Base-by-base conservation (phyloP, 2,329 filamentous ascomycete species). In the Endothia cerciana region DNA sequence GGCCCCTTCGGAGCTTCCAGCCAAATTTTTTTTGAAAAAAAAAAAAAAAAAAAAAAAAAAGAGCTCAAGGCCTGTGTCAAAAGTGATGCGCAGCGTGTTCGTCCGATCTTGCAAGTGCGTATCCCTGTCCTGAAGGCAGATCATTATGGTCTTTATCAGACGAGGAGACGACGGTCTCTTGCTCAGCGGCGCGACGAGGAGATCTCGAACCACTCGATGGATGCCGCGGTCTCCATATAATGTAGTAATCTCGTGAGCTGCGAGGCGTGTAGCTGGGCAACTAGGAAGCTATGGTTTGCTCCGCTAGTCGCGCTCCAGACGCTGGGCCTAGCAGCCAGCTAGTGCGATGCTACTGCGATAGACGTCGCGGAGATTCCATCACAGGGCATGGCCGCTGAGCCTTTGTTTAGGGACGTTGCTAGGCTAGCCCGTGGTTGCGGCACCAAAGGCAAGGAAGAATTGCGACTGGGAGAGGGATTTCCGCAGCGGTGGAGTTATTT, bases 11-110 rank as follows among this genome's bases (percentile, higher is more conserved):
- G 45, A 49, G n/a, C 7, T 4, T 25, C 45, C n/a, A 58, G 40
- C n/a, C n/a, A n/a, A n/a, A 38, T 40, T 13, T 8, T 28, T 58
- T 59, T 49, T 47, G 25, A 41, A 40, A n/a, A n/a, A n/a, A n/a
- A n/a, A n/a, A n/a, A n/a, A n/a, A n/a, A n/a, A n/a, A n/a, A n/a
- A n/a, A n/a, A n/a, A n/a, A n/a, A n/a, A n/a, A n/a, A n/a, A n/a
- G n/a, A 49, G 22, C 30, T 30, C 55, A 53, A n/a, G 49, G 30
- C 55, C 41, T 33, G 49, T 41, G 33, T 33, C 63, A 53, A 41
- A 57, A 57, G n/a, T 49, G 47, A 55, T 62, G 40, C 63, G 47
- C 30, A 22, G 6, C 45, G 45, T 47, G n/a, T 62, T 65, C 63
- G 40, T 62, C 63, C 41, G 58, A 62, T 65, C 38, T 62, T 38